These are phyloP conservation scores for Pelargonium nanum DNA, from an alignment of 345 rosid species.

Conservation along the genomic window DNA sequence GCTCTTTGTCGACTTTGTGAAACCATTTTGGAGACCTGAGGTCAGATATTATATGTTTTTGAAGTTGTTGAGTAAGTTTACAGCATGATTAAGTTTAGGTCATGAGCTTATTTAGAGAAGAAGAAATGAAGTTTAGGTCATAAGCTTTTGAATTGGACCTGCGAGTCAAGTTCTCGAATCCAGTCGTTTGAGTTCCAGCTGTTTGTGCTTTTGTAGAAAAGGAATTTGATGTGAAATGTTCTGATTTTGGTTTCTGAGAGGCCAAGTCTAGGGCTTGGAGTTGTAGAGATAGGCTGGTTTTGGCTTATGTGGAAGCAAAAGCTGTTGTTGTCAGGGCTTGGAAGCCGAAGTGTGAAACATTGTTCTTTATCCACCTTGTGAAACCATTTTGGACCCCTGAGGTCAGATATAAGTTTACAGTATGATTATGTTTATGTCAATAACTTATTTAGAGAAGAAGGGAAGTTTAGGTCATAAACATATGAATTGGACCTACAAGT, in stretches of 20 bases:
- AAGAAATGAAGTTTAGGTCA: neutral
- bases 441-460: neutral
- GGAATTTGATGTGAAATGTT: neutral
- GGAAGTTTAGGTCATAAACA: neutral
- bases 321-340: neutral
- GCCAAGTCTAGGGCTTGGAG: neutral
- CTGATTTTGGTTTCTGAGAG: neutral
- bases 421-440: no score
- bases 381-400: no score
- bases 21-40: no score
- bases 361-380: no score
- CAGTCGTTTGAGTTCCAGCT: neutral
- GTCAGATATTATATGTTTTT: no score
- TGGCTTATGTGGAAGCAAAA: neutral
- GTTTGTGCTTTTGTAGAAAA: no score
- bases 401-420: no score
- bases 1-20: no score
- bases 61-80: no score
- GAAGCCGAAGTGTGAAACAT: neutral
- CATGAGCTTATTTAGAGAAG: neutral
- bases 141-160: neutral
- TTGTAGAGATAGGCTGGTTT: neutral
- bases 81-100: no score
- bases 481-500: neutral
- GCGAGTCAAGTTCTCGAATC: no score